phyloP scores from a whole-genome alignment of 2,329 filamentous ascomycete species.

The Hypoxylon rubiginosum region DNA sequence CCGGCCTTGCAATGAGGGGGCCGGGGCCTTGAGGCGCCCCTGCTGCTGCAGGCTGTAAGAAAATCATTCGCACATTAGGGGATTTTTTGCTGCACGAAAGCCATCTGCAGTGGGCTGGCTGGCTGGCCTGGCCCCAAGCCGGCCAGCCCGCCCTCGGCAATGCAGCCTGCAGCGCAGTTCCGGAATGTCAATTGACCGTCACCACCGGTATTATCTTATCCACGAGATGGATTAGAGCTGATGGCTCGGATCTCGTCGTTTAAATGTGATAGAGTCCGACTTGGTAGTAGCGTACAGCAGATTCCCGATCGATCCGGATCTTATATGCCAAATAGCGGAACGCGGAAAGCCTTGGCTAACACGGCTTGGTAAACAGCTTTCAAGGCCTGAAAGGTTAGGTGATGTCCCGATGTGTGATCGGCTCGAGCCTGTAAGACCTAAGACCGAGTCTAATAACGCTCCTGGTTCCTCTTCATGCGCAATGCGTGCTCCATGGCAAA shows the following conservation, averaged over 20 bases:
- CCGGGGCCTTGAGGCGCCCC: slow-evolving; percentile 8
- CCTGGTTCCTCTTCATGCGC: slow-evolving; percentile 6
- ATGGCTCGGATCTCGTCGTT: slow-evolving; percentile 32
- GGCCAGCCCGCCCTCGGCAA: slow-evolving; percentile 34
- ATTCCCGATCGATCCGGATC: slow-evolving; percentile 46
- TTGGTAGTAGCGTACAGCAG: slow-evolving; percentile 33
- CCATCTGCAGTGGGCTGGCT: slow-evolving; percentile 30
- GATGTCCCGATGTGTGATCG: slow-evolving; percentile 39
- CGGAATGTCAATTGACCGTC: slow-evolving; percentile 29
- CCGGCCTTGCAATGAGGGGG: slow-evolving; percentile 42
- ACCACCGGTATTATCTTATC: slow-evolving; percentile 24
- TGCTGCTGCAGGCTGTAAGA: slow-evolving; percentile 41
- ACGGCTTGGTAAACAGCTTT: slow-evolving; percentile 18
- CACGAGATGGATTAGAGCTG: slow-evolving; percentile 30
- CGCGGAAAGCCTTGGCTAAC: slow-evolving; percentile 24
- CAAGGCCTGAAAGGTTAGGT: slow-evolving; percentile 31
- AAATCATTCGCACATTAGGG: slow-evolving; percentile 43
- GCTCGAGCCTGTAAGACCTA: slow-evolving; percentile 20
- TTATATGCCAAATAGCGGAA: slow-evolving; percentile 32
- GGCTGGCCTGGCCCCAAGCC: slow-evolving; percentile 29
- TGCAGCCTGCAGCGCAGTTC: slow-evolving; percentile 41
- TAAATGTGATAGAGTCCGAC: slow-evolving; percentile 39
- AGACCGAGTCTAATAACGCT: slow-evolving; percentile 24
- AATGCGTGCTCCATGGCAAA: slow-evolving; percentile 13
- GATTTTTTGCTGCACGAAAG: slow-evolving; percentile 45